Evolutionary conservation across 2,329 filamentous ascomycete species (phyloP).

Genomic region (Zarea fungicola): DNA sequence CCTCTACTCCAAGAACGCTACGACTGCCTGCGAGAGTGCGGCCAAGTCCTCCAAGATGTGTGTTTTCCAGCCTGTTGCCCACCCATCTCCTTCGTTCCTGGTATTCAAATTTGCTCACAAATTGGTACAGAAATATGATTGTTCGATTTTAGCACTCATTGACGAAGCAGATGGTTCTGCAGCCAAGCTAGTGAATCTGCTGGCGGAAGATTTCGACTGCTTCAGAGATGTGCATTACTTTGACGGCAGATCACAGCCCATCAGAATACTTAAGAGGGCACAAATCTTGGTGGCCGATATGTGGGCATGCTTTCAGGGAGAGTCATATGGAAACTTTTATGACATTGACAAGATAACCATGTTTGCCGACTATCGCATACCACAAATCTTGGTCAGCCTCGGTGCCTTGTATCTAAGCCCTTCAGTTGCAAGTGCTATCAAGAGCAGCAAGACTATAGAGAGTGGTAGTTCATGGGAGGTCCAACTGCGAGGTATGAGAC

Average conservation of each 20-base stretch:
- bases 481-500: conserved; percentile 70
- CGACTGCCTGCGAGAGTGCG: conserved; percentile 75
- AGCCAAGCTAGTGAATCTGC: conserved; percentile 75
- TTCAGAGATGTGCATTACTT: conserved; percentile 79
- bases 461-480: conserved; percentile 75
- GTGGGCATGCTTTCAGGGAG: conserved; percentile 90
- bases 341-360: conserved; percentile 97
- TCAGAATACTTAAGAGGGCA: conserved; percentile 86
- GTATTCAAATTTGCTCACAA: not conserved
- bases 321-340: conserved; percentile 70
- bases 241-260: conserved; percentile 60
- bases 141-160: conserved; percentile 69
- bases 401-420: conserved; percentile 84
- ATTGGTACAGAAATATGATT: conserved; percentile 60
- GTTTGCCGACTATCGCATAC: conserved; percentile 97
- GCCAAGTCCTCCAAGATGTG: conserved; percentile 72
- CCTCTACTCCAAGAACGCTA: conserved; percentile 77
- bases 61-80: conserved; percentile 18
- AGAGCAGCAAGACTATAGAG: conserved; percentile 57
- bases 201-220: conserved; percentile 76
- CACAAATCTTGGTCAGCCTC: conserved; percentile 82
- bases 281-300: conserved; percentile 95
- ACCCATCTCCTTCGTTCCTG: no score
- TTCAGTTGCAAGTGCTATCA: conserved; percentile 65
- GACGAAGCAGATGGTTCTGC: conserved; percentile 72